phyloP scores from a whole-genome alignment of 1,139 yeast genomes.

The Meyerozyma athensensis region DNA sequence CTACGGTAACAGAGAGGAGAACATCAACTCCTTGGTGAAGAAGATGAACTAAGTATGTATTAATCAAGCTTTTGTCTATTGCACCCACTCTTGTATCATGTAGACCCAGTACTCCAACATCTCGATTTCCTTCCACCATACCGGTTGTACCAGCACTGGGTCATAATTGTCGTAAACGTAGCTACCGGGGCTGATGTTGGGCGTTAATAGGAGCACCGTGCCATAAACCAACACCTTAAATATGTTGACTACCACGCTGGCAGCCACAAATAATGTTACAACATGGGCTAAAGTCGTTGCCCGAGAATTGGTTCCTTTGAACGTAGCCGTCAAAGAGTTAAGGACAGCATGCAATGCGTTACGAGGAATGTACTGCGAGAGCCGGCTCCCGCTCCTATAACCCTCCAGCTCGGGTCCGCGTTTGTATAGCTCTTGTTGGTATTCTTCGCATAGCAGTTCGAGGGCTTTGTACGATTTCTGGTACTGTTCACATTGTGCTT shows the following conservation, averaged over 20 bases:
- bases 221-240: slow-evolving; percentile 14
- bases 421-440: slow-evolving; percentile 19
- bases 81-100: slow-evolving; percentile 17
- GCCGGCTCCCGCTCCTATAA: neutral
- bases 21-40: slow-evolving; percentile 96
- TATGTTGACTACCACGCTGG: slow-evolving; percentile 10
- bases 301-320: slow-evolving; percentile 14
- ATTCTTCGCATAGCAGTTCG: slow-evolving; percentile 21
- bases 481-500: slow-evolving; percentile 2
- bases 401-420: too few relatives aligned
- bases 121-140: slow-evolving; percentile 34
- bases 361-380: neutral
- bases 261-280: slow-evolving; percentile 9
- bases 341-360: slow-evolving; percentile 21
- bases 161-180: slow-evolving; percentile 23
- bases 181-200: slow-evolving; percentile 4
- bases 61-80: slow-evolving; percentile 1
- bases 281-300: slow-evolving; percentile 8
- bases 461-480: neutral
- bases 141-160: slow-evolving; percentile 8
- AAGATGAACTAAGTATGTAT: slow-evolving; percentile 71
- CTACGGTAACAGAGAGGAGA: slow-evolving; percentile 99
- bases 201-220: slow-evolving; percentile 8
- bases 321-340: slow-evolving; percentile 13
- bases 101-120: slow-evolving; percentile 31